Conservation (phyloP, 306 rosid genomes). For the Dryas octopetala region DNA sequence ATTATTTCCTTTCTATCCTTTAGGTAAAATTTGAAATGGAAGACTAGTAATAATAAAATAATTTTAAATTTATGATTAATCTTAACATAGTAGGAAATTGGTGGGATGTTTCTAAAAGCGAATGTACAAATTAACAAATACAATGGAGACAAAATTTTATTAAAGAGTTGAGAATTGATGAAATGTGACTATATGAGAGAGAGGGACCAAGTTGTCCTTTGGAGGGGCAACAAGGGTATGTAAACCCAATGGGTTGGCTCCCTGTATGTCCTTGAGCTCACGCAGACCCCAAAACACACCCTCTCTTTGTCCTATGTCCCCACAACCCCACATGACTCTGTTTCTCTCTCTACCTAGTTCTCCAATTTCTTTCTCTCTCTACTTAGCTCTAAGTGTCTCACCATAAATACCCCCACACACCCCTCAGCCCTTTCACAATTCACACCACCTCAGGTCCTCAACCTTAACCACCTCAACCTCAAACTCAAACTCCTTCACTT, state of each 20-base stretch:
- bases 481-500: neutral
- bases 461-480: neutral
- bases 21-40: neutral
- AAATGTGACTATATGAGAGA: neutral
- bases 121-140: neutral
- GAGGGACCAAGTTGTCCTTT: conserved; percentile 63
- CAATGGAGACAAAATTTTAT: neutral
- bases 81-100: conserved; percentile 36
- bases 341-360: conserved; percentile 22
- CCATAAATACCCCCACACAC: conserved; percentile 55
- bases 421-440: conserved; percentile 13
- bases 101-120: conserved; percentile 37
- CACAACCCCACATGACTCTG: conserved; percentile 55
- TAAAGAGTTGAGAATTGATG: neutral
- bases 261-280: conserved; percentile 25
- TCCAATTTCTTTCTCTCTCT: neutral
- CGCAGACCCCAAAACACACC: conserved; percentile 36
- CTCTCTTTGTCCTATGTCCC: conserved; percentile 42
- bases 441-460: no score
- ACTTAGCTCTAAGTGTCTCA: neutral
- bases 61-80: no score
- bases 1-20: neutral
- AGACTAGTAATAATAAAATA: neutral
- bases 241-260: conserved; percentile 36
- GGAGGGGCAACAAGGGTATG: conserved; percentile 38